Evolutionary conservation across 2,329 filamentous ascomycete species (phyloP).

Genomic region (Pestalotiopsis sp.): DNA sequence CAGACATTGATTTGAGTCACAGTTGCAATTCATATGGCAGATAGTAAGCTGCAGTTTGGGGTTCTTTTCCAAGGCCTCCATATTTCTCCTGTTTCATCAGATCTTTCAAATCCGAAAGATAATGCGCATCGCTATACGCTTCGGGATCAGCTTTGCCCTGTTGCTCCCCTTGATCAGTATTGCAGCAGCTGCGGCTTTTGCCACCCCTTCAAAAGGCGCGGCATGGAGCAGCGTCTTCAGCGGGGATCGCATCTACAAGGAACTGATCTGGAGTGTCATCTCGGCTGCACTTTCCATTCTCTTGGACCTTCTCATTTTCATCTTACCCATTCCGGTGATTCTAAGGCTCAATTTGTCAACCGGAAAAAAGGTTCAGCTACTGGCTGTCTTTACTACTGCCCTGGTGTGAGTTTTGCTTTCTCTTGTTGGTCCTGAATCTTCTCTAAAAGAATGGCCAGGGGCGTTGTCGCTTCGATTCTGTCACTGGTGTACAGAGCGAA

Average conservation of each 20-base stretch:
- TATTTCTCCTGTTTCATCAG: constrained; percentile 16
- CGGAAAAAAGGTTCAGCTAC: constrained; percentile 14
- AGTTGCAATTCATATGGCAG: background rate
- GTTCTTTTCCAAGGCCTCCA: constrained; percentile 20
- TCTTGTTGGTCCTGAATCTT: background rate
- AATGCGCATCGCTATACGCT: constrained; percentile 15
- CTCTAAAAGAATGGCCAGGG: background rate
- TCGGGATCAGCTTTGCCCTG: constrained; percentile 17
- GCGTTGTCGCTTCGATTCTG: background rate
- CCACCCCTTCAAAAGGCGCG: background rate
- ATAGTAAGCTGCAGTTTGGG: constrained; percentile 8
- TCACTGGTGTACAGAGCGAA: background rate
- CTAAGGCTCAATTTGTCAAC: constrained; percentile 13
- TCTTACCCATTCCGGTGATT: constrained; percentile 16
- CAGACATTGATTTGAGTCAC: background rate
- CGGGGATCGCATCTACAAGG: background rate
- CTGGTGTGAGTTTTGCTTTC: constrained; percentile 12
- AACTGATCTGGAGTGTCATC: background rate
- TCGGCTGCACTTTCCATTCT: background rate
- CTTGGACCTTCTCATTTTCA: constrained; percentile 14
- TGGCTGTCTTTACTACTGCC: constrained; percentile 17
- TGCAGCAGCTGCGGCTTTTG: constrained; percentile 8
- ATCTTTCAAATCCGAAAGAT: constrained; percentile 13
- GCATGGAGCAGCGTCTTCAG: background rate
- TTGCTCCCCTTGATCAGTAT: constrained; percentile 10